Evolutionary conservation across 2,329 filamentous ascomycete species (phyloP).

Genomic region (Colletotrichum shisoi): DNA sequence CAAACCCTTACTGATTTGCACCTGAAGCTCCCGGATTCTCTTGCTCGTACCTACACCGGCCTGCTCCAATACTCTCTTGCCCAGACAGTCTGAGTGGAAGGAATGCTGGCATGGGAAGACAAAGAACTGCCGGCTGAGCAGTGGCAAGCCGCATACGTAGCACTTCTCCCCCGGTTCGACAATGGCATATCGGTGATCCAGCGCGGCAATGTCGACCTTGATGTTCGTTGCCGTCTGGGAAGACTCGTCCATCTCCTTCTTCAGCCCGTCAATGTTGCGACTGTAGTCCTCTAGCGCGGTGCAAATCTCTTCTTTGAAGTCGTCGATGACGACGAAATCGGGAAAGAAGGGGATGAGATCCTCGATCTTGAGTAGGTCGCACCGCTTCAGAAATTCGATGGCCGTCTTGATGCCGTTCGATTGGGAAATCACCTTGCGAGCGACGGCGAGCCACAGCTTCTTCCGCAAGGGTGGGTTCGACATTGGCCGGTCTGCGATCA

Average conservation of each 20-base stretch:
- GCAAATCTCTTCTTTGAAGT: conserved; percentile 99
- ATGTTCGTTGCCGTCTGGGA: conserved; percentile 90
- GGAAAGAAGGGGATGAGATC: conserved; percentile 98
- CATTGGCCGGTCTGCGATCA: conserved; percentile 86
- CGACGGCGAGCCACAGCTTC: conserved; percentile 93
- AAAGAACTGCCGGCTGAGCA: conserved; percentile 92
- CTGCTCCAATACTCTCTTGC: conserved; percentile 82
- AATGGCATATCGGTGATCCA: conserved; percentile 91
- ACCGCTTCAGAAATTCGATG: conserved; percentile 91
- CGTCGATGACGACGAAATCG: conserved; percentile 97
- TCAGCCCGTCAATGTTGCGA: conserved; percentile 85
- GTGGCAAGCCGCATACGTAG: conserved; percentile 83
- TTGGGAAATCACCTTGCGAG: conserved; percentile 89
- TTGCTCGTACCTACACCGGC: conserved; percentile 77
- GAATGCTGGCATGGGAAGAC: conserved; percentile 98
- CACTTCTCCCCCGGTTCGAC: conserved; percentile 96
- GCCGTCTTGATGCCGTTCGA: conserved; percentile 89
- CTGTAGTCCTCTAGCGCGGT: conserved; percentile 91
- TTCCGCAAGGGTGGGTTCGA: conserved; percentile 83
- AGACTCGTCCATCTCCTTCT: conserved; percentile 94
- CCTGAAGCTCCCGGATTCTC: conserved; percentile 85
- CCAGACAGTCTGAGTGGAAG: conserved; percentile 95
- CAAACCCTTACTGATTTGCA: conserved; percentile 79
- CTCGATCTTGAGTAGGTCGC: conserved; percentile 91
- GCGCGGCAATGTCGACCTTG: conserved; percentile 82